These are phyloP conservation scores for Quercus bicolor DNA, from an alignment of 306 rosid genomes.

Conservation along the genomic window DNA sequence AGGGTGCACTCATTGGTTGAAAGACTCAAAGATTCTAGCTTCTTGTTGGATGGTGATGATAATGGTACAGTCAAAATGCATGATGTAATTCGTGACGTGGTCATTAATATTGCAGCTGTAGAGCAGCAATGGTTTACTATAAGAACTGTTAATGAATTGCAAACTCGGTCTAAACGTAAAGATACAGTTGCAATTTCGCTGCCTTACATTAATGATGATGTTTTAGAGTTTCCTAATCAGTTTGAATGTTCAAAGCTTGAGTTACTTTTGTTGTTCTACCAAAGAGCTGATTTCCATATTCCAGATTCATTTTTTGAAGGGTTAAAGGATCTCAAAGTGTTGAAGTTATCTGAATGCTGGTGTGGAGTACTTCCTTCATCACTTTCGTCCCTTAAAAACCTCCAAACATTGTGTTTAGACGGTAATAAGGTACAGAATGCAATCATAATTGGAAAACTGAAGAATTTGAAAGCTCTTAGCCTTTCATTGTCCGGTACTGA, in stretches of 20 bases:
- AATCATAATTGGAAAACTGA: neutral
- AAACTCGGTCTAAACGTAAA: fast-evolving
- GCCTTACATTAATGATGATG: too few relatives aligned
- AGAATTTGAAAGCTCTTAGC: neutral
- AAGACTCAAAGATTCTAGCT: neutral
- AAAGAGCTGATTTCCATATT: fast-evolving
- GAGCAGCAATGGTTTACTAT: too few relatives aligned
- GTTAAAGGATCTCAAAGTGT: neutral
- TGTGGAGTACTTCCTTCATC: neutral
- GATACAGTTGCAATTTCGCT: too few relatives aligned
- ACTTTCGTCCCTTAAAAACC: neutral
- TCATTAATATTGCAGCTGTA: neutral
- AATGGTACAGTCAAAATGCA: neutral
- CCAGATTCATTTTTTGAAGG: neutral
- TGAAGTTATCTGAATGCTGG: neutral
- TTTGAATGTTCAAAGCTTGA: too few relatives aligned
- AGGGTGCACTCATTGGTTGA: neutral
- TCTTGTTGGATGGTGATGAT: neutral
- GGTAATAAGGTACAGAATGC: fast-evolving
- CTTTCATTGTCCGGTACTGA: neutral
- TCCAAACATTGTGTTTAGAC: neutral
- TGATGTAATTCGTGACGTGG: neutral
- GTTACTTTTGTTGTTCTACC: fast-evolving
- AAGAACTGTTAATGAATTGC: too few relatives aligned
- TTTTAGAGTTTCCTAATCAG: too few relatives aligned